These are phyloP conservation scores for Calycina herbarum DNA, from an alignment of 2,329 filamentous ascomycete genomes.

Conservation along the genomic window DNA sequence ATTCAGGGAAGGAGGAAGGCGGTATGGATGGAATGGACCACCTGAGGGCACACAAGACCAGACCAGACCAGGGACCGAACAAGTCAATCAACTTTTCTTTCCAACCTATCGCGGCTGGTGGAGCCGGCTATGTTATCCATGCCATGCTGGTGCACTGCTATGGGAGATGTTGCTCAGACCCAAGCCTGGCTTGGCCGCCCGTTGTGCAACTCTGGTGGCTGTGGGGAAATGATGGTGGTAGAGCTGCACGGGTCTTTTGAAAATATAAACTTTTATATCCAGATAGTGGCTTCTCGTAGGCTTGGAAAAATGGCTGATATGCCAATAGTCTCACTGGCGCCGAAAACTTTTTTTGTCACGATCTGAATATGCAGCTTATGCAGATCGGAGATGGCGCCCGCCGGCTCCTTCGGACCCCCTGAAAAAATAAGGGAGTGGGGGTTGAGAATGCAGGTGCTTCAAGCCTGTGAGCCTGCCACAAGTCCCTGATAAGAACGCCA, in stretches of 20 bases:
- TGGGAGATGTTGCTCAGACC: neutral
- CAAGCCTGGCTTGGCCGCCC: neutral
- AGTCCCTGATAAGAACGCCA: neutral
- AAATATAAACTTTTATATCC: neutral
- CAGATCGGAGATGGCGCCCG: no score
- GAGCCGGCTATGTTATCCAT: constrained; percentile 1
- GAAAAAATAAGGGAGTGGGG: neutral
- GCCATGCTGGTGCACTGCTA: neutral
- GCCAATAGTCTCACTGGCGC: no score
- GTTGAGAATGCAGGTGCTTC: neutral
- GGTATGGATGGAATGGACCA: no score
- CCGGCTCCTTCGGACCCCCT: neutral
- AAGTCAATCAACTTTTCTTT: neutral
- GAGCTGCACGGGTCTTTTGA: neutral
- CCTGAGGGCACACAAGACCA: neutral
- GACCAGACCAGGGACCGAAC: neutral
- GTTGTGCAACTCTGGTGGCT: neutral
- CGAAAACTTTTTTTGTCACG: no score
- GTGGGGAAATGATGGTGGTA: neutral
- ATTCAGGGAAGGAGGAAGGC: no score
- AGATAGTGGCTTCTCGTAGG: neutral
- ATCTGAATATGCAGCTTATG: no score
- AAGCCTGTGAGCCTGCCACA: neutral
- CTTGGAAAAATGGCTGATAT: neutral
- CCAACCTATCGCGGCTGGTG: neutral